Evolutionary conservation across 371 early-diverging fungal genomes (phyloP), one percentile per base, ranked within the genome.

Genomic region (Basidiobolus meristosporus): DNA sequence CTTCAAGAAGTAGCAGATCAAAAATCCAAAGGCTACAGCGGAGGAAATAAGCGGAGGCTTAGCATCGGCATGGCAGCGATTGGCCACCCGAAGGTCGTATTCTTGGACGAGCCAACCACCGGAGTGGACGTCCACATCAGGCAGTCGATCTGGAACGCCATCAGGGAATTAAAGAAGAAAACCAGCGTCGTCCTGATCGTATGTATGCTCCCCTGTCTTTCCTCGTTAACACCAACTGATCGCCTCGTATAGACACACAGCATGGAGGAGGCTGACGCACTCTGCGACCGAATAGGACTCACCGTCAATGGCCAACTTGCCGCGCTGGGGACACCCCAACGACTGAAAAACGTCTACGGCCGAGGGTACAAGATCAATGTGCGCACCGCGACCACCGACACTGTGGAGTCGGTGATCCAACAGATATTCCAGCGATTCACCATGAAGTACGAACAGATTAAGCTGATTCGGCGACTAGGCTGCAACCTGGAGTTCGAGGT

Each of bases 41-140:
- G 74, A 15, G 68, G 71, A 40, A 68, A 68, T 46, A 57, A 69
- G 55, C 54, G 82, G 45, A 62, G 68, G 31, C 45, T 74, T n/a
- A 59, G 60, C 33, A 49, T 75, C 28, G 67, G 67, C 15, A 60
- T 72, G 34, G 72, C 72, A 10, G 45, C 60, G 2, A 45, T 77
- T 22, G 67, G 65, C 22, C 45, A 54, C 14, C 73, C 77, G 21
- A 46, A 48, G 32, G 51, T 70, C 36, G 39, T 73, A 1, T 63
- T 78, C 45, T 39, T 78, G 40, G 79, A 78, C 44, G 70, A 72
- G 40, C 77, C 77, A 10, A 73, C 77, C 0, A 60, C 64, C 0
- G 65, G 65, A 7, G 55, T 70, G 15, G 70, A 70, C 44, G 50
- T 56, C 3, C 47, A 51, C n/a, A 51, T 56, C 28, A 44, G 68